Evolutionary conservation across 805 yeast species (phyloP).

Genomic region (Starmerella sp.): DNA sequence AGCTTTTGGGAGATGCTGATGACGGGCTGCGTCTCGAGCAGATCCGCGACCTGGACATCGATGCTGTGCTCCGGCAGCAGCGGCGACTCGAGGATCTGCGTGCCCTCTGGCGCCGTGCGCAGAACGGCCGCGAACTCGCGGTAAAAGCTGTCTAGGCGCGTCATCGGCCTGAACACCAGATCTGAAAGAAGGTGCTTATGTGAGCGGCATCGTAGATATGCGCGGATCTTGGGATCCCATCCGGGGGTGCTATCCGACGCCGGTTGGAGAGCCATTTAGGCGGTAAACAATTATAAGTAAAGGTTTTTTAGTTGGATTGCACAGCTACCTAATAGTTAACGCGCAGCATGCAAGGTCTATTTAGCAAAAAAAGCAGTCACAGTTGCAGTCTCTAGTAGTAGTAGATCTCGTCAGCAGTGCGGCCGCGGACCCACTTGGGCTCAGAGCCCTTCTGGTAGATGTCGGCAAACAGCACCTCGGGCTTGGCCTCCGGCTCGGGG

Average conservation of each 20-base stretch:
- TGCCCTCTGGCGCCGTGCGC: slow-evolving; percentile 13
- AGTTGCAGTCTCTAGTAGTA: slow-evolving; percentile 34
- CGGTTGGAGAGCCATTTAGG: background rate
- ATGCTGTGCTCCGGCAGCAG: slow-evolving; percentile 16
- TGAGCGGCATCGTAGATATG: background rate
- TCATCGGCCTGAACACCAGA: background rate
- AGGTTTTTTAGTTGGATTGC: too few species aligned
- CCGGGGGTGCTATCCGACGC: too few species aligned
- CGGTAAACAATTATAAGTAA: too few species aligned
- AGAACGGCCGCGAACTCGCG: slow-evolving; percentile 18
- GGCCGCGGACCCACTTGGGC: slow-evolving; percentile 86
- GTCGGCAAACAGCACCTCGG: slow-evolving; percentile 91
- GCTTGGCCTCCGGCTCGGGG: slow-evolving; percentile 90
- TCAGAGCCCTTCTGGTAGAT: slow-evolving; percentile 93
- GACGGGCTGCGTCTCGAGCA: slow-evolving; percentile 11
- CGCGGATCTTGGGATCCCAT: too few species aligned
- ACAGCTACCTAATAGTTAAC: background rate
- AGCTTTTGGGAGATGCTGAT: slow-evolving; percentile 18
- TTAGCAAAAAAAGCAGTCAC: background rate
- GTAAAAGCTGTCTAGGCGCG: slow-evolving; percentile 16
- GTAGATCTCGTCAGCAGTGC: slow-evolving; percentile 94
- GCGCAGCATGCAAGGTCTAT: slow-evolving; percentile 1
- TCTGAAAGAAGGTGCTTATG: background rate
- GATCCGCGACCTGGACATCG: slow-evolving; percentile 14
- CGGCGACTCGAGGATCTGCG: slow-evolving; percentile 9